Evolutionary conservation across 208 protist genomes (phyloP), one percentile per base, ranked within the genome.

Genomic region (Crithidia mellificae): DNA sequence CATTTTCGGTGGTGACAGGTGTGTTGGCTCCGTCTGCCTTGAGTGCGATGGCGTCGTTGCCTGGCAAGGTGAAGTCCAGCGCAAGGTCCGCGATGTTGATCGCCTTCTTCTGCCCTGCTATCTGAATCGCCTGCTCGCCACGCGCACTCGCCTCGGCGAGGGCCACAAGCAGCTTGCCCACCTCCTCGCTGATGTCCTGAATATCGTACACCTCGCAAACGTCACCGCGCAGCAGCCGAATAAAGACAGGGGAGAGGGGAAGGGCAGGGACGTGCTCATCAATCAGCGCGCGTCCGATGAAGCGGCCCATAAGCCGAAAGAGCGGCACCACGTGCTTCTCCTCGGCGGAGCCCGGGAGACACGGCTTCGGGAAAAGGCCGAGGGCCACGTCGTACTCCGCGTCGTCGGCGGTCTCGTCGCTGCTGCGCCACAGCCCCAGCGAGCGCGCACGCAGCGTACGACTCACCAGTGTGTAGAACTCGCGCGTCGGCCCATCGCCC

Each of bases 391-490:
- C 51, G 72, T 81, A 92, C 58, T 90, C 84, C 19, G 69, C 69
- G 11, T 90, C 81, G 22, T 84, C 79, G 0, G 44, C 43, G 22
- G 68, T 67, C 62, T 90, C 89, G 54, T 50, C 32, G 14, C 57
- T 58, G n/a, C 49, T 43, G 19, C 79, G 76, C 88, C 89, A 97
- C 22, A 97, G 70, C 17, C 57, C 51, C 49, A 90, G 58, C 55
- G 68, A 70, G 27, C 74, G 80, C 65, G 91, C 71, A 15, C 81
- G 84, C 58, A 97, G 72, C 19, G 70, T 68, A 52, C 85, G 61
- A 9, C 86, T 84, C 0, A 96, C 85, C 30, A 96, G 82, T 19
- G 85, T 84, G 81, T 93, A 98, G 65, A 96, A 97, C 78, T 98
- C 89, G 15, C 81, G 82, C 32, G 94, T 96, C 17, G 94, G 94